phyloP scores from a whole-genome alignment of 306 rosid genomes.

The Trichosanthes cucumerina region DNA sequence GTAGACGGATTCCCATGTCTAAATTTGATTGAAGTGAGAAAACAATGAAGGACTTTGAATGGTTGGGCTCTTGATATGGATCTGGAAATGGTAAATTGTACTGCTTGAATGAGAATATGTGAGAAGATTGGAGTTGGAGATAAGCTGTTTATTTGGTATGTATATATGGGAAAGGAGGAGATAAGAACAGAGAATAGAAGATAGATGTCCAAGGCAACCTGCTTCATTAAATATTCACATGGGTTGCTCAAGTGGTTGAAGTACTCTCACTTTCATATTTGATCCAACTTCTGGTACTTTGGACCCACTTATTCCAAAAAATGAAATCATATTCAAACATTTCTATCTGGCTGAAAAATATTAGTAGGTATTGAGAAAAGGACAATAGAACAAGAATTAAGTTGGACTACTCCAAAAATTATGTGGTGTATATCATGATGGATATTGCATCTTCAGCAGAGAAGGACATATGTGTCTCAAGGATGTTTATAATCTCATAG shows the following conservation, averaged over 20 bases:
- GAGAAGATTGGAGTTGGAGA: not conserved
- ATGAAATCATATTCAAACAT: conserved; percentile 5
- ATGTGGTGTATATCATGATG: not conserved
- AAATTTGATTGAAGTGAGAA: not conserved
- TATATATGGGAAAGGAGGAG: not conserved
- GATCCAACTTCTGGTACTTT: not conserved
- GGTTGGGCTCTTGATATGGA: not conserved
- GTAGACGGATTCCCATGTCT: conserved; percentile 9
- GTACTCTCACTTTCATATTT: not conserved
- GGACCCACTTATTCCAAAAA: not conserved
- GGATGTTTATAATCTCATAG: not conserved
- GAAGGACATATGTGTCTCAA: not conserved
- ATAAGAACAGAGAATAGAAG: not conserved
- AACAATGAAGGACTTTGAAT: not conserved
- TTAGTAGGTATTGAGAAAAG: not conserved
- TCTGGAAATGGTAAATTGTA: not conserved
- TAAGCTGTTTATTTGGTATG: not conserved
- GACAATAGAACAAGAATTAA: not conserved
- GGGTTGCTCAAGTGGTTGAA: not conserved
- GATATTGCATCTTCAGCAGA: not conserved
- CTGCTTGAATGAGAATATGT: conserved; percentile 1
- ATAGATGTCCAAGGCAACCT: not conserved
- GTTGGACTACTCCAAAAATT: not conserved
- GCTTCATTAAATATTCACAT: not conserved
- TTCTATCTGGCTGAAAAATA: not conserved